These are phyloP conservation scores for Amphirosellinia nigrospora DNA, from an alignment of 495 filamentous ascomycete species.

Conservation along the genomic window DNA sequence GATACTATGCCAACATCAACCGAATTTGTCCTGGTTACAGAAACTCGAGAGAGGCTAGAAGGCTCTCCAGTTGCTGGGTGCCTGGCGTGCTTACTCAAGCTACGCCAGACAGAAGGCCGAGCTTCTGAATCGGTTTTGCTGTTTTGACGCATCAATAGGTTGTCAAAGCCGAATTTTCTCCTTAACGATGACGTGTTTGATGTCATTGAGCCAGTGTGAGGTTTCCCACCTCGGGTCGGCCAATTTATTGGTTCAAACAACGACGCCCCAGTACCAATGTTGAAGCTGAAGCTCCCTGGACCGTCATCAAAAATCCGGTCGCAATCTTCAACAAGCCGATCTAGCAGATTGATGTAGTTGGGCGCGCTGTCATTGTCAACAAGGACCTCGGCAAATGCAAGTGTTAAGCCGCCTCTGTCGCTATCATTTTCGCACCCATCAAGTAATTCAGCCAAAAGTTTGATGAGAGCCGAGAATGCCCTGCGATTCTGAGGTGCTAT, in stretches of 20 bases:
- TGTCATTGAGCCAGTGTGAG: slow-evolving; percentile 56
- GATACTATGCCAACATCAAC: slow-evolving; percentile 70
- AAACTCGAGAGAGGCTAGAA: slow-evolving; percentile 64
- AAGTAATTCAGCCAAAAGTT: slow-evolving; percentile 84
- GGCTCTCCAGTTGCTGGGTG: slow-evolving; percentile 60
- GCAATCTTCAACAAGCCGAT: slow-evolving; percentile 90
- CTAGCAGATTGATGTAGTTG: slow-evolving; percentile 87
- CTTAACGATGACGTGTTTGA: slow-evolving; percentile 82
- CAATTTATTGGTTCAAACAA: slow-evolving; percentile 56
- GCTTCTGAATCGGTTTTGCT: slow-evolving; percentile 73
- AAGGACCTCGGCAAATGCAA: slow-evolving; percentile 88
- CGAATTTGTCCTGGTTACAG: slow-evolving; percentile 77
- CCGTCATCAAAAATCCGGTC: slow-evolving; percentile 84
- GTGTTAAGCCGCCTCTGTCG: slow-evolving; percentile 87
- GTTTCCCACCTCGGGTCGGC: slow-evolving; percentile 51
- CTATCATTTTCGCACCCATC: slow-evolving; percentile 95
- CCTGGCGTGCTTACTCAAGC: slow-evolving; percentile 81
- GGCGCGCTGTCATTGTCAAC: slow-evolving; percentile 77
- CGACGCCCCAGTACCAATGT: slow-evolving; percentile 40
- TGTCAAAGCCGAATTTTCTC: slow-evolving; percentile 80
- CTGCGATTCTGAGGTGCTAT: slow-evolving; percentile 92
- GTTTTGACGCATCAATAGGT: slow-evolving; percentile 70
- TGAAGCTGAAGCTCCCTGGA: slow-evolving; percentile 47
- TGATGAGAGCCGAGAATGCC: slow-evolving; percentile 82
- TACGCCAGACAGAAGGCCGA: slow-evolving; percentile 81